Percentiles rank a stretch among this genome's conserved stretches.
Conservation (phyloP, 2,329 filamentous ascomycete genomes). For the Aspergillus aculeatinus region DNA sequence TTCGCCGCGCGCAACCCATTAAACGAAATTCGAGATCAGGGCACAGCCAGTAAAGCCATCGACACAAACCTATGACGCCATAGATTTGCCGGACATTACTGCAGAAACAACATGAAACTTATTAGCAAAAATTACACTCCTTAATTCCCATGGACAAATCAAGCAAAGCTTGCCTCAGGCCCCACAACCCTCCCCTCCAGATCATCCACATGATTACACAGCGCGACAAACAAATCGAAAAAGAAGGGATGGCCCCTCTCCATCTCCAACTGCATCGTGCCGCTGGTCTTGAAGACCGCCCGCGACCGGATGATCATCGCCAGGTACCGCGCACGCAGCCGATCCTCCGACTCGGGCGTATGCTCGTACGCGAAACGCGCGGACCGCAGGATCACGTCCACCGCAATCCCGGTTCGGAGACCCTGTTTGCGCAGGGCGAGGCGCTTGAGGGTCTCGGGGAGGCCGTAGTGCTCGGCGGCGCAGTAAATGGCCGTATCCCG, state of each 20-base stretch:
- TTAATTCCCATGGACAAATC: too few relatives aligned
- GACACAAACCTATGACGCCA: too few relatives aligned
- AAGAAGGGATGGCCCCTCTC: conserved; percentile 91
- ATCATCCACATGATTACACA: conserved; percentile 98
- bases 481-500: conserved; percentile 95
- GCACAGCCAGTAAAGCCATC: too few relatives aligned
- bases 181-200: conserved; percentile 70
- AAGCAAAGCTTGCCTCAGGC: not conserved
- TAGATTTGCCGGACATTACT: too few relatives aligned
- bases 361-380: conserved; percentile 94
- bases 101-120: too few relatives aligned
- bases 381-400: conserved; percentile 85
- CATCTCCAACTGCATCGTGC: conserved; percentile 99
- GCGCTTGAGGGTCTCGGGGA: conserved; percentile 81
- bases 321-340: conserved; percentile 93
- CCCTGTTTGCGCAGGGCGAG: conserved; percentile 93
- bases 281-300: conserved; percentile 96
- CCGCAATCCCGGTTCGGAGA: conserved; percentile 86
- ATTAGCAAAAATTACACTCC: too few relatives aligned
- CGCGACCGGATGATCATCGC: conserved; percentile 96
- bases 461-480: conserved; percentile 81
- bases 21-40: too few relatives aligned
- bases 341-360: conserved; percentile 88
- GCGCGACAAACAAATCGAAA: conserved; percentile 96
- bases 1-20: too few relatives aligned